Evolutionary conservation across 306 rosid species (phyloP).

Genomic region (Ochetophila trinervis): DNA sequence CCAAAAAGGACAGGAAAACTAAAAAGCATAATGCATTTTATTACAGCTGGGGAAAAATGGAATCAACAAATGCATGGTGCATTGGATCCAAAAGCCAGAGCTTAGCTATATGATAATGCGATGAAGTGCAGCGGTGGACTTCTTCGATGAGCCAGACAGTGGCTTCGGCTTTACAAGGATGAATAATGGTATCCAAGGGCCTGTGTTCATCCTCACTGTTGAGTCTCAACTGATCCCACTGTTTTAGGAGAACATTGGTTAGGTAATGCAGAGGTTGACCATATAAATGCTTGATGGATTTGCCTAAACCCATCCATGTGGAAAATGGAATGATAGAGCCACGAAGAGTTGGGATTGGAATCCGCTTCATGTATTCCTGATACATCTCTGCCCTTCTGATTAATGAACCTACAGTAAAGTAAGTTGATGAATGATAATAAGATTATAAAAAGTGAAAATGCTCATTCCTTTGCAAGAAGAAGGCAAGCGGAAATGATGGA

Average conservation of each 20-base stretch:
- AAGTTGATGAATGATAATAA: neutral
- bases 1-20: constrained; percentile 23
- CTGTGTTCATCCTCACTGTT: constrained; percentile 52
- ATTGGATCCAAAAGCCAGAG: constrained; percentile 70
- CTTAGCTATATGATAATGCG: constrained; percentile 60
- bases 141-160: constrained; percentile 83
- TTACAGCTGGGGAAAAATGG: constrained; percentile 56
- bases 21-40: constrained; percentile 22
- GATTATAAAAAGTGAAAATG: too few species aligned
- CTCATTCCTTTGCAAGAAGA: too few species aligned
- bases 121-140: constrained; percentile 79
- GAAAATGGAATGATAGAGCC: constrained; percentile 78
- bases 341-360: constrained; percentile 66
- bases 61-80: constrained; percentile 64
- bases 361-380: constrained; percentile 86
- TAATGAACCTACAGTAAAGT: constrained; percentile 44
- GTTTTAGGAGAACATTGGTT: constrained; percentile 73
- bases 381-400: constrained; percentile 76
- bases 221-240: constrained; percentile 84
- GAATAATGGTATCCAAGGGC: constrained; percentile 67
- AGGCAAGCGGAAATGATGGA: too few species aligned
- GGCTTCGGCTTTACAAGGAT: constrained; percentile 90
- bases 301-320: constrained; percentile 85
- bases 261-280: constrained; percentile 94
- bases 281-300: constrained; percentile 72